Evolutionary conservation across 2,329 filamentous ascomycete species (phyloP), one percentile per base, ranked within the genome.

Genomic region (Stagonosporopsis cucurbitacearum): DNA sequence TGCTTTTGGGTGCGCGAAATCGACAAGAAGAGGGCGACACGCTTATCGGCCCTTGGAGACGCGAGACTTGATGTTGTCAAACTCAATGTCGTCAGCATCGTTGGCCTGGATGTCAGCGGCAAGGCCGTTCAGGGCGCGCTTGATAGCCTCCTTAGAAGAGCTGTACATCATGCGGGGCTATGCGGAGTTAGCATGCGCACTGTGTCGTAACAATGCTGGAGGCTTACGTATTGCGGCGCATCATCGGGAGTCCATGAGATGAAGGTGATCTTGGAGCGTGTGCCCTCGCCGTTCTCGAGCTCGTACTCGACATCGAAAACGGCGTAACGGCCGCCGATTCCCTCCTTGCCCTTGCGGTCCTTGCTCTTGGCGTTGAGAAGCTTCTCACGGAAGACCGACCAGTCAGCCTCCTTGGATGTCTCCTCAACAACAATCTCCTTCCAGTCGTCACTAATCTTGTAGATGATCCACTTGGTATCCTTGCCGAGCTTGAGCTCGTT

Each of bases 121-220:
- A 68, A 94, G 80, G 62, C 90, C 90, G 74, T 86, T 90, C 62
- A 95, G 85, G 46, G 89, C 79, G 77, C 88, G 88, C 85, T 92
- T 94, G 67, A 95, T 84, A 57, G 89, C 88, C 71, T 93, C 89
- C 82, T 94, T 95, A 78, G 91, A 95, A 48, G 91, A 90, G 69
- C 90, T 89, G 83, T 94, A 95, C 78, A 92, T 84, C 91, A 95
- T 95, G 84, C 92, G 92, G 79, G 88, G 84, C 90, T 92, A 66
- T 54, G 8, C 20, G 1, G n/a, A 3, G 49, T 71, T 39, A 71
- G 64, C 44, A 33, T 5, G 4, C 22, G 20, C 28, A 15, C 15
- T 42, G n/a, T 15, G 30, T 32, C 13, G 4, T 19, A 17, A 22
- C 9, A 17, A 30, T 15, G 3, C 2, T 12, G 19, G 11, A 41